Base-by-base conservation (phyloP, 176 grass and related monocot genomes). In the Thinopyrum elongatum region DNA sequence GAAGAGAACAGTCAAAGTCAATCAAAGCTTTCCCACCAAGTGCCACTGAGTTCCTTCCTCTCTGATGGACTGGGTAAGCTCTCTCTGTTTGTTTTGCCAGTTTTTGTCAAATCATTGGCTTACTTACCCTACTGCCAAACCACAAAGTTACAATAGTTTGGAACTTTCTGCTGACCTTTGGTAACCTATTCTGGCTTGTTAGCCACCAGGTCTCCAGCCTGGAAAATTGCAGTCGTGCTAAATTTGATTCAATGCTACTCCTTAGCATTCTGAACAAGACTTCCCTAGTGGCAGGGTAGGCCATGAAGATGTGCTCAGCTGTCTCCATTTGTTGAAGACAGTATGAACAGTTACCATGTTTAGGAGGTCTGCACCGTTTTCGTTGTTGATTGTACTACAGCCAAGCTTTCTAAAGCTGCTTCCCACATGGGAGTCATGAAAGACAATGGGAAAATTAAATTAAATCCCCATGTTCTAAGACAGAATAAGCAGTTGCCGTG, bases 371-470 rank as follows among this genome's bases (percentile, higher is more conserved):
- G 70, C 23, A 23, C 11, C 38, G 6, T 73, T 73, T 38, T 74
- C 11, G 13, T 70, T 70, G 66, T 47, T 74, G 70, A 74, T 74
- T 74, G 13, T 44, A 23, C 23, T 26, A 23, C 14, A 7, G 13
- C 70, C 70, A 47, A 74, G 3, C 41, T 74, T 75, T 75, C 14
- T 49, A 75, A 75, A 51, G 42, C 72, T 46, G n/a, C n/a, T 74
- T 46, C 39, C 22, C 15, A 8, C 72, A 75, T 74, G n/a, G 41
- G 23, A 29, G 14, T 49, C 71, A 9, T 49, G 14, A 47, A 28
- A 29, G 23, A 3, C 14, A 14, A 47, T 49, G 72, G 42, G 26
- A 21, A 51, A 2, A 6, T 9, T 9, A 9, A 9, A 22, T 22
- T 57, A 57, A 29, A 19, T 30, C 71, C 26, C 1, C 41, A 47